These are phyloP conservation scores for Debaryomyces nepalensis DNA, from an alignment of 1,139 yeast species.

Conservation along the genomic window DNA sequence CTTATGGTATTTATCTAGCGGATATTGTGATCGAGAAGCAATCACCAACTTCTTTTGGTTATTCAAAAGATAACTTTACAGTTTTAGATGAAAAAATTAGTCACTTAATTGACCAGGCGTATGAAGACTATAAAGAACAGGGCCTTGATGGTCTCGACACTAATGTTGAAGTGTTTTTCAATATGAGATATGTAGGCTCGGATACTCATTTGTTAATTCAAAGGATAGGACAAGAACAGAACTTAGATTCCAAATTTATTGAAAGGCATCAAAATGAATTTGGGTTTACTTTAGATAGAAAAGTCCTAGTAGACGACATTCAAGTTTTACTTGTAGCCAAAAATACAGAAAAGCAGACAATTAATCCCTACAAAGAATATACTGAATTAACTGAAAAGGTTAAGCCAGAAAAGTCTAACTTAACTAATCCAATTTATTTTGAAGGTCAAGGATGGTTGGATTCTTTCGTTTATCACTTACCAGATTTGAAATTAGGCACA, in stretches of 20 bases:
- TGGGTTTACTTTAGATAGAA: slow-evolving; percentile 46
- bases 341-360: slow-evolving; percentile 32
- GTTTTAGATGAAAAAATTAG: slow-evolving; percentile 32
- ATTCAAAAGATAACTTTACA: slow-evolving; percentile 22
- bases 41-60: slow-evolving; percentile 53
- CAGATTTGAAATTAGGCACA: slow-evolving; percentile 56
- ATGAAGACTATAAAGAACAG: slow-evolving; percentile 38
- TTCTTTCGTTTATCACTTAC: slow-evolving; percentile 57
- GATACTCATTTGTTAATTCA: slow-evolving; percentile 80
- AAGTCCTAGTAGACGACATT: slow-evolving; percentile 79
- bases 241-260: slow-evolving; percentile 35
- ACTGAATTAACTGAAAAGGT: slow-evolving; percentile 16
- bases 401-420: slow-evolving; percentile 13
- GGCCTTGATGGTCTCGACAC: slow-evolving; percentile 31
- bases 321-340: slow-evolving; percentile 55
- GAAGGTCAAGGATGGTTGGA: slow-evolving; percentile 49
- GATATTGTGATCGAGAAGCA: slow-evolving; percentile 65
- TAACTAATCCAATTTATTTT: slow-evolving; percentile 31
- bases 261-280: slow-evolving; percentile 42
- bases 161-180: slow-evolving; percentile 64
- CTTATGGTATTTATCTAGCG: slow-evolving; percentile 50
- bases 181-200: slow-evolving; percentile 84
- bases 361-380: slow-evolving; percentile 42
- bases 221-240: slow-evolving; percentile 23
- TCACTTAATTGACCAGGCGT: slow-evolving; percentile 31